A percentile compares a stretch with the other conserved stretches of the same genome.
phyloP scores from a whole-genome alignment of 2,329 filamentous ascomycete species.

The Aspergillus caelatus region DNA sequence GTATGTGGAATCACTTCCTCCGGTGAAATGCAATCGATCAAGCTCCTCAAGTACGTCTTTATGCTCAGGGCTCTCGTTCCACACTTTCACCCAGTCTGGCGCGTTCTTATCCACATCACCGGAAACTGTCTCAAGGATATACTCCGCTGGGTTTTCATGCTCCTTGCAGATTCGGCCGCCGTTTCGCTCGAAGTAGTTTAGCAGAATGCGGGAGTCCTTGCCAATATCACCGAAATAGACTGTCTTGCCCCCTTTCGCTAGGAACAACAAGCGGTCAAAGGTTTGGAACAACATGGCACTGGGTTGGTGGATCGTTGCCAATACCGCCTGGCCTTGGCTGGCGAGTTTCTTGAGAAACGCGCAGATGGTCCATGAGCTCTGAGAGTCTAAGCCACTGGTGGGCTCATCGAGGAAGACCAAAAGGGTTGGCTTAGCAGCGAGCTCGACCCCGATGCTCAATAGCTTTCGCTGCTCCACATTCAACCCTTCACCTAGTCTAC shows the following conservation, averaged over 20 bases:
- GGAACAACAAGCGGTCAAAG: conserved; percentile 63
- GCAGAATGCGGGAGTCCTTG: conserved; percentile 53
- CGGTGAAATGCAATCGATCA: conserved; percentile 43
- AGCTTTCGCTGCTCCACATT: conserved; percentile 64
- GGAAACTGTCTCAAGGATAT: conserved; percentile 58
- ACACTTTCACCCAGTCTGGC: conserved; percentile 63
- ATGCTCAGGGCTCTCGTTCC: conserved; percentile 60
- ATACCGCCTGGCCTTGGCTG: conserved; percentile 78
- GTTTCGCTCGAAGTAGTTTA: conserved; percentile 62
- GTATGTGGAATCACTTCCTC: neutral
- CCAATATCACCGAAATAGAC: conserved; percentile 68
- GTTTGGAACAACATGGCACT: conserved; percentile 85
- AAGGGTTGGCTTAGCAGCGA: conserved; percentile 81
- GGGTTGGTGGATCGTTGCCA: conserved; percentile 89
- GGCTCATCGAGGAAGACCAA: conserved; percentile 87
- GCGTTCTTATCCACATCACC: conserved; percentile 63
- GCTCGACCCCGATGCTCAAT: conserved; percentile 84
- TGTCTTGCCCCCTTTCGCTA: conserved; percentile 62
- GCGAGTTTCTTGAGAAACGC: conserved; percentile 80
- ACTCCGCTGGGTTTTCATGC: conserved; percentile 60
- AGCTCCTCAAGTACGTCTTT: conserved; percentile 57
- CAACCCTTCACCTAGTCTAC: conserved; percentile 71
- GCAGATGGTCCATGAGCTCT: conserved; percentile 69
- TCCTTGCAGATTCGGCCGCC: conserved; percentile 46
- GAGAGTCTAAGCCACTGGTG: conserved; percentile 82